These are phyloP conservation scores for Trametes versicolor DNA, from an alignment of 1,284 basidiomycete genomes.

Conservation along the genomic window DNA sequence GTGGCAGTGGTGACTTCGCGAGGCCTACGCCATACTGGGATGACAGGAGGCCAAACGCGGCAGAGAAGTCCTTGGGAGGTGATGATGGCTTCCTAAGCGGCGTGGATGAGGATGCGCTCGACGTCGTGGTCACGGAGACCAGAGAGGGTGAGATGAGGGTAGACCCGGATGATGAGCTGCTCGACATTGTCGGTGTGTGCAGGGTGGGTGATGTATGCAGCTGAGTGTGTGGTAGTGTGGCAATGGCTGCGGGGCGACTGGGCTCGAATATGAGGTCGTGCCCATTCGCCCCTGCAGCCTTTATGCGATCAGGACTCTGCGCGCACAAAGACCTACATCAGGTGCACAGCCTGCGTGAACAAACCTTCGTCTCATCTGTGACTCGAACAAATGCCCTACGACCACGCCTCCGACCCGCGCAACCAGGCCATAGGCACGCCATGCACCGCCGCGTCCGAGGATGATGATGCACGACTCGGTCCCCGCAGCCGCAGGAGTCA, in stretches of 20 bases:
- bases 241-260: background rate
- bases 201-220: background rate
- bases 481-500: background rate
- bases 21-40: constrained; percentile 22
- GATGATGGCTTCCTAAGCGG: constrained; percentile 13
- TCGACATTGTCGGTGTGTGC: constrained; percentile 6
- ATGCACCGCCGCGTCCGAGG: background rate
- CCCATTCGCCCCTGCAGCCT: background rate
- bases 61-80: constrained; percentile 17
- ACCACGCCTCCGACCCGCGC: background rate
- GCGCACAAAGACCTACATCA: background rate
- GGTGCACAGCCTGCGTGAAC: background rate
- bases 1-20: background rate
- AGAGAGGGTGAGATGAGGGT: constrained; percentile 19
- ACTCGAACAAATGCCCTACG: background rate
- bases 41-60: constrained; percentile 21
- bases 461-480: background rate
- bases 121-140: constrained; percentile 24
- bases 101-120: constrained; percentile 20
- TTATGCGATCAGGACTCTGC: background rate
- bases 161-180: constrained; percentile 7
- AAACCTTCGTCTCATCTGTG: background rate
- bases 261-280: background rate
- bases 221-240: background rate
- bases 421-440: background rate